Evolutionary conservation across 2,329 filamentous ascomycete species (phyloP).

Genomic region (Myriosclerotinia duriaeana): DNA sequence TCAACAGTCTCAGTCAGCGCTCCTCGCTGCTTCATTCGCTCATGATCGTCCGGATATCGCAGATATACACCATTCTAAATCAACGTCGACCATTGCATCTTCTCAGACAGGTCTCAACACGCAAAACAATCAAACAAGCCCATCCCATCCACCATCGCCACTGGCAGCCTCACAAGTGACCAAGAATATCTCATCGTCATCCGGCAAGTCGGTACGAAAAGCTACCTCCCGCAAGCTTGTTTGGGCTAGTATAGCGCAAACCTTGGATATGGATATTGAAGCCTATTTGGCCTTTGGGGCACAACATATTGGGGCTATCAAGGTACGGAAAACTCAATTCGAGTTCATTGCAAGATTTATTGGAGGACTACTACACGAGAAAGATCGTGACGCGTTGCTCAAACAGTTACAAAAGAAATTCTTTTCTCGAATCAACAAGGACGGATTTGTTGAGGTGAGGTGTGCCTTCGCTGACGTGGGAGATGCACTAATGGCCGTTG

Average conservation of each 20-base stretch:
- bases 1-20: neutral
- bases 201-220: neutral
- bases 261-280: neutral
- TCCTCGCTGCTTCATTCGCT: neutral
- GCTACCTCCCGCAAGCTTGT: neutral
- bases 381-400: neutral
- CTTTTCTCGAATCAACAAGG: neutral
- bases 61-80: neutral
- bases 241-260: slow-evolving; percentile 8
- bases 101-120: neutral
- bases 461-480: slow-evolving; percentile 13
- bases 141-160: neutral
- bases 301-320: neutral
- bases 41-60: neutral
- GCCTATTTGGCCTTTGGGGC: neutral
- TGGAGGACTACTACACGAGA: neutral
- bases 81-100: neutral
- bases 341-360: slow-evolving; percentile 18
- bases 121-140: neutral
- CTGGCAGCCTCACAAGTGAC: neutral
- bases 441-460: slow-evolving; percentile 13
- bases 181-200: neutral
- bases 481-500: neutral
- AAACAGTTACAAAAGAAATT: slow-evolving; percentile 11
- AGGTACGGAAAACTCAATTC: neutral